Evolutionary conservation across 2,329 filamentous ascomycete species (phyloP), one percentile per base, ranked within the genome.

Genomic region (Penicillium sp.): DNA sequence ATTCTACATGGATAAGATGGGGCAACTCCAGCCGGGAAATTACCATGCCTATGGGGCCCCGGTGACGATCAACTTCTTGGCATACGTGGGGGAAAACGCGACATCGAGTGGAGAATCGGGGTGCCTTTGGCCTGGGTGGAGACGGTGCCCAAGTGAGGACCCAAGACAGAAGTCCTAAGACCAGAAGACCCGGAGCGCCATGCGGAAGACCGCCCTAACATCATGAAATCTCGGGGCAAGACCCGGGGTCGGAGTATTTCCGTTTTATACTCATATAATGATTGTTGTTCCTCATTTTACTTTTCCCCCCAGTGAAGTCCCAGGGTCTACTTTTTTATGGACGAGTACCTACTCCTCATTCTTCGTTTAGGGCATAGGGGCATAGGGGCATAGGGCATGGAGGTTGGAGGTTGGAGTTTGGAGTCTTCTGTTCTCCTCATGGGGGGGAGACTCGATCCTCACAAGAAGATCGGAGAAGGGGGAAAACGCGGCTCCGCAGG

Each of bases 231-330:
- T 47, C 54, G 45, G 42, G 51, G 38, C 42, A 44, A 38, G 29
- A 12, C 47, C 42, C 42, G 44, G 43, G 52, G 51, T 54, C 58
- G 58, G 58, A 51, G 39, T n/a, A 52, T 42, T 51, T 52, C 57
- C 57, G 57, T 10, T 23, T 21, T 21, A 21, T 21, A 21, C 18
- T 21, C 2, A 2, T 21, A 21, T 21, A 2, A 21, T 21, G 18
- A 21, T 21, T 21, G 3, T 21, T 21, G 18, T 21, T 21, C 2
- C 18, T 21, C 3, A 21, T 21, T 2, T 21, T 21, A 21, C 18
- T 21, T 21, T 50, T 15, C 15, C 13, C 43, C 38, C 23, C 34
- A 13, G 45, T 33, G 45, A 28, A 49, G 42, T 43, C 39, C 51
- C 46, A 43, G 21, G 42, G 50, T 47, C n/a, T 29, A 42, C 41